Percentiles rank a stretch among this genome's conserved stretches.
phyloP scores from a whole-genome alignment of 2,329 filamentous ascomycete genomes.

The Neonectria ditissima region DNA sequence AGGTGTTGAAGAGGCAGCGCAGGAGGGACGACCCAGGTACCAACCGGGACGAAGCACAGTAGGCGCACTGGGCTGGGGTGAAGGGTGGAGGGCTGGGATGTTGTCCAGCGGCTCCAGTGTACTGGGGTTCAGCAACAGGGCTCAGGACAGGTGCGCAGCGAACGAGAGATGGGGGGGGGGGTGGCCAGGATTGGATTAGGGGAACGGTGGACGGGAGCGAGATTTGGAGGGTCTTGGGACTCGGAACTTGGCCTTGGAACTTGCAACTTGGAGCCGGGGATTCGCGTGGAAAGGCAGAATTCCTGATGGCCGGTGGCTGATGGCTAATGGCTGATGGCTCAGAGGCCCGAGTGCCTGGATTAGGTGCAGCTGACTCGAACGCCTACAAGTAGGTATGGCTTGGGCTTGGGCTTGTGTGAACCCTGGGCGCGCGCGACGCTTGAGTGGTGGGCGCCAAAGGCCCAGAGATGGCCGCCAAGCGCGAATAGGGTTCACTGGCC shows the following conservation, averaged over 20 bases:
- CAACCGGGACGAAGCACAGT: constrained; percentile 19
- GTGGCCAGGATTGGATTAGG: background rate
- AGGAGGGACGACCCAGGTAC: constrained; percentile 20
- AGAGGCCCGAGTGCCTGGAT: constrained; percentile 46
- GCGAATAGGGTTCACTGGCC: constrained; percentile 26
- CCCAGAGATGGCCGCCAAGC: constrained; percentile 21
- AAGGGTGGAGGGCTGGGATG: too few species aligned
- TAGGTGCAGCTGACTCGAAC: constrained; percentile 45
- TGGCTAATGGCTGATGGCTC: background rate
- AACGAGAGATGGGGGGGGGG: constrained; percentile 11
- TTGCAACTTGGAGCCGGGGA: background rate
- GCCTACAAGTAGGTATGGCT: too few species aligned
- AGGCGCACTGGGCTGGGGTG: constrained; percentile 12
- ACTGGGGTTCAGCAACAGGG: constrained; percentile 8
- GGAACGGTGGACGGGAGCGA: background rate
- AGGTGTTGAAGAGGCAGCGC: constrained; percentile 42
- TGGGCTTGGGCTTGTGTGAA: constrained; percentile 23
- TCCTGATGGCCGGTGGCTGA: constrained; percentile 23
- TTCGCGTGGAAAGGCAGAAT: constrained; percentile 18
- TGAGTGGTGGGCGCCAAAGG: constrained; percentile 6
- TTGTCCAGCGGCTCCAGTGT: background rate
- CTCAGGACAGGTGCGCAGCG: constrained; percentile 13
- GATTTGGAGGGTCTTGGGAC: background rate
- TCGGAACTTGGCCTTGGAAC: background rate
- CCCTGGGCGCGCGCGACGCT: constrained; percentile 3